Evolutionary conservation across 192 early-diverging fungal genomes (phyloP), one percentile per base, ranked within the genome.

Genomic region (Rhizophagus clarus): DNA sequence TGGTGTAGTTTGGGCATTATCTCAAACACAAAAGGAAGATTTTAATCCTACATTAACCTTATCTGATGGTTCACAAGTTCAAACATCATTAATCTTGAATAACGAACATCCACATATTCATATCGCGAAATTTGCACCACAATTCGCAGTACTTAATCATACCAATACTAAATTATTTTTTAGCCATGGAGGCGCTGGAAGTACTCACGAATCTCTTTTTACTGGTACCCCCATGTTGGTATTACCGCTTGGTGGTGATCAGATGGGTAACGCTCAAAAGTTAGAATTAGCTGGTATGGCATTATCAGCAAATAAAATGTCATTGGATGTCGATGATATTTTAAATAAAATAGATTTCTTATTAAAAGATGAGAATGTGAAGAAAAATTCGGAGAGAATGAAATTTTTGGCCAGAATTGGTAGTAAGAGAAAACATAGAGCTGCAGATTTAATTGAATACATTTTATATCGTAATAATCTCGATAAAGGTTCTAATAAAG

Each of bases 141-240:
- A 84, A 61, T 82, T 81, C 31, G 79, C 83, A 11, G 62, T 84
- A 29, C 64, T 86, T 2, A 70, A 76, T 24, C 85, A 86, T 61
- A 26, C 70, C 0, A 69, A 79, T 1, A 80, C 64, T 6, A 49
- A 29, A 51, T n/a, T 26, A 79, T 73, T 76, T 3, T 22, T 24
- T n/a, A 40, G 37, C 8, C 37, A 40, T 40, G 37, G 37, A 40
- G 37, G 37, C 6, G 37, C 37, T 0, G 37, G 37, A 40, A 40
- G 37, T 40, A 40, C 37, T 7, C 37, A 40, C 8, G 37, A 40
- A 40, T 40, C 37, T 40, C 37, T 40, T 1, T 84, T 49, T 49
- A 70, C 63, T 14, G 77, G 79, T 4, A 80, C 51, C 20, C 81
- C 37, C 8, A 40, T 40, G 37, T 8, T 40, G 8, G 37, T 40